Percentiles rank a stretch among this genome's conserved stretches.
Evolutionary conservation across 2,329 filamentous ascomycete genomes (phyloP).

Genomic region (Verticillium zaregamsianum): DNA sequence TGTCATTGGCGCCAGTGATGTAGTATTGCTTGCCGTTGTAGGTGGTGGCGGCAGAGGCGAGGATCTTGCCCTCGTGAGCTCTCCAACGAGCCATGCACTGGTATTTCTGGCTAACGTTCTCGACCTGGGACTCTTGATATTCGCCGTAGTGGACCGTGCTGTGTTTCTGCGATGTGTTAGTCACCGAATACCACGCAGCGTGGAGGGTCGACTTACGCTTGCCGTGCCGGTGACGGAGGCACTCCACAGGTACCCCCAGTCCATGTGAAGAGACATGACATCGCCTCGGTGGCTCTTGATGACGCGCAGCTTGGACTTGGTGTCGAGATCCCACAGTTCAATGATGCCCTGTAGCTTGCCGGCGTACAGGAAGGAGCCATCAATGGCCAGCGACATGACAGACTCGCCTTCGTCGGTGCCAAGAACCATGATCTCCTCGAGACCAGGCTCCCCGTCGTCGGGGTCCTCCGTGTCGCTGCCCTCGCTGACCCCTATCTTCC

Average conservation of each 20-base stretch:
- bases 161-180: slow-evolving; percentile 47
- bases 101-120: slow-evolving; percentile 71
- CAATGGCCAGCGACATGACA: slow-evolving; percentile 74
- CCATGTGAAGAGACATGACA: slow-evolving; percentile 81
- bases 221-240: slow-evolving; percentile 85
- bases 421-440: slow-evolving; percentile 65
- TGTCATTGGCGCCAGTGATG: slow-evolving; percentile 91
- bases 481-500: slow-evolving; percentile 54
- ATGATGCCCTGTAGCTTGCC: slow-evolving; percentile 84
- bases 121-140: slow-evolving; percentile 42
- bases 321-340: slow-evolving; percentile 96
- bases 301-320: slow-evolving; percentile 81
- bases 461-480: slow-evolving; percentile 23
- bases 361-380: slow-evolving; percentile 89
- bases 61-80: slow-evolving; percentile 81
- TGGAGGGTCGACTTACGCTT: slow-evolving; percentile 53
- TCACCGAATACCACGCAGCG: background rate
- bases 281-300: slow-evolving; percentile 79
- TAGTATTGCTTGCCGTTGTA: slow-evolving; percentile 75
- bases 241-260: slow-evolving; percentile 80
- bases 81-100: slow-evolving; percentile 74
- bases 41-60: slow-evolving; percentile 74
- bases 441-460: slow-evolving; percentile 53
- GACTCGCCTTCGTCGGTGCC: slow-evolving; percentile 60
- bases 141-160: slow-evolving; percentile 61